Base-by-base conservation (phyloP, 2,329 filamentous ascomycete species). In the Colletotrichum caudatum region DNA sequence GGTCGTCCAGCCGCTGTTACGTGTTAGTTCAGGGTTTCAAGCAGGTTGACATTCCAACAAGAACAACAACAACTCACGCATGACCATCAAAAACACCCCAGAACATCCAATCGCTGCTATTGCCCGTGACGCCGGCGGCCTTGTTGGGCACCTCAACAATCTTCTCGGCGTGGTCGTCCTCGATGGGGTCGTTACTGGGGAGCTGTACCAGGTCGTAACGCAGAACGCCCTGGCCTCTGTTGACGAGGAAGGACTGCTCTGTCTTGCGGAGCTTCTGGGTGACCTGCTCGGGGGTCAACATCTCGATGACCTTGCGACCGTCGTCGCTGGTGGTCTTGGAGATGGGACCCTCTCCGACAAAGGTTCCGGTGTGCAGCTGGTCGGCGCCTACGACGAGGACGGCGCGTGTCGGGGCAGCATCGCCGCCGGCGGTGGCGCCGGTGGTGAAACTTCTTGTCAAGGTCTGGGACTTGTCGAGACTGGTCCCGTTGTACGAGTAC, bases 11-110 rank as follows among this genome's bases (percentile, higher is more conserved):
- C 96, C 96, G 57, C 94, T 97, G 76, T 68, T 20, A 11, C 75
- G 18, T 58, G 69, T 76, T 39, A 76, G 69, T 71, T 50, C 63
- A 48, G 29, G 51, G 18, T 1, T 37, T 23, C 23, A 20, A 35
- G 54, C 14, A 5, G 3, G 16, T 26, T 29, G 18, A 44, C n/a
- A 9, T 18, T 20, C 14, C 23, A 33, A 9, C 20, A 23, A 7
- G 6, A 48, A 66, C 89, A 33, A 9, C 20, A 23, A 7, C 6
- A 48, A 66, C 89, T 82, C 84, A 95, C 94, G 93, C 94, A 82
- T 99, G 96, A 0, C 96, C 96, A 79, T 99, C 96, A 81, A 98
- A 99, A 23, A 99, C 95, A 69, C 95, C 96, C 96, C 97, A 99
- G 81, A 99, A 99, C 94, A 98, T 98, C 96, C 96, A 99, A 82